Evolutionary conservation across 345 rosid genomes (phyloP).

Genomic region (Aegle marmelos): DNA sequence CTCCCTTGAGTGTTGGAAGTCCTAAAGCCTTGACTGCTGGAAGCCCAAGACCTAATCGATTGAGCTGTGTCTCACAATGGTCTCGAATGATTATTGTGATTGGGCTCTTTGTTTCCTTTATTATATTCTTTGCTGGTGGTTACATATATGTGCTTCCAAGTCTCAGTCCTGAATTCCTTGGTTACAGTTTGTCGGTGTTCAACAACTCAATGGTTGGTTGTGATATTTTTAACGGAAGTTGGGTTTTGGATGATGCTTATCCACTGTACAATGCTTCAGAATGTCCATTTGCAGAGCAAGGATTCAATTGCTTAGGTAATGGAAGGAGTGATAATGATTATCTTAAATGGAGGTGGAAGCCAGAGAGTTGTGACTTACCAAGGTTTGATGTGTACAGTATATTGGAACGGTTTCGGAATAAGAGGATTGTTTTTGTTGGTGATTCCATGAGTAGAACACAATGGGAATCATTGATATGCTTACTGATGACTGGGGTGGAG

Average conservation of each 20-base stretch:
- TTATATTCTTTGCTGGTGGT: slow-evolving; percentile 49
- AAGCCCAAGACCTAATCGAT: slow-evolving; percentile 33
- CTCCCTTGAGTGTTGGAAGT: slow-evolving; percentile 32
- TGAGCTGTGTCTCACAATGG: slow-evolving; percentile 40
- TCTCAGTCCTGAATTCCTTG: slow-evolving; percentile 43
- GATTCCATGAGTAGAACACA: slow-evolving; percentile 92
- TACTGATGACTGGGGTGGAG: slow-evolving; percentile 77
- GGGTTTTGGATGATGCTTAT: slow-evolving; percentile 59
- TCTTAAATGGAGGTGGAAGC: slow-evolving; percentile 85
- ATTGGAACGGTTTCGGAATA: slow-evolving; percentile 56
- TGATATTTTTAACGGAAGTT: slow-evolving; percentile 54
- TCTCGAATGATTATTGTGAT: slow-evolving; percentile 46
- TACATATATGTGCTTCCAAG: slow-evolving; percentile 68
- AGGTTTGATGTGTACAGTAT: slow-evolving; percentile 45
- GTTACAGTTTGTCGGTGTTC: slow-evolving; percentile 33
- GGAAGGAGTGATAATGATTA: slow-evolving; percentile 60
- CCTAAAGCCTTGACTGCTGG: slow-evolving; percentile 31
- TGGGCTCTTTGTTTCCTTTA: slow-evolving; percentile 52
- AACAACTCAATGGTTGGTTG: slow-evolving; percentile 41
- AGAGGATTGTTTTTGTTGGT: slow-evolving; percentile 82
- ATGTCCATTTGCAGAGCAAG: slow-evolving; percentile 75
- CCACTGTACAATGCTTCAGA: slow-evolving; percentile 68
- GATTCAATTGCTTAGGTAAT: slow-evolving; percentile 74
- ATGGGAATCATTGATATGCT: slow-evolving; percentile 90
- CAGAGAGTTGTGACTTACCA: slow-evolving; percentile 58